Evolutionary conservation across 2,329 filamentous ascomycete species (phyloP).

Genomic region (Aspergillus latus): DNA sequence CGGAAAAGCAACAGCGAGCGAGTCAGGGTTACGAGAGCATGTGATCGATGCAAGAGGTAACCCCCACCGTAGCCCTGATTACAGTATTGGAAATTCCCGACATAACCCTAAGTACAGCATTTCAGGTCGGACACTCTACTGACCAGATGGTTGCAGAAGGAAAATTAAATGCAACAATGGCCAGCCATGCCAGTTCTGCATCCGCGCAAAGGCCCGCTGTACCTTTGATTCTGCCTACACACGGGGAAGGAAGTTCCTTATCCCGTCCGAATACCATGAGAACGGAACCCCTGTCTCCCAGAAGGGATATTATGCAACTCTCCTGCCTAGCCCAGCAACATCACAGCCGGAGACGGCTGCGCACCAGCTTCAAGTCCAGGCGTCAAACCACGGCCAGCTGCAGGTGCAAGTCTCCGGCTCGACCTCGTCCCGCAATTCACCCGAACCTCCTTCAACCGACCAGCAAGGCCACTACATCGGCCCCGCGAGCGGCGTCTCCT

Average conservation of each 20-base stretch:
- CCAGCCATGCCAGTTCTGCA: conserved; percentile 46
- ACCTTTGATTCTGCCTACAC: conserved; percentile 18
- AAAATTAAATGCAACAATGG: conserved; percentile 59
- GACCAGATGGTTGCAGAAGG: conserved; percentile 31
- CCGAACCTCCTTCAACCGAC: conserved; percentile 19
- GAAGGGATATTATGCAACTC: background rate
- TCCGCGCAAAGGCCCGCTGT: conserved; percentile 15
- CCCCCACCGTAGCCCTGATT: background rate
- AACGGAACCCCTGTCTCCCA: no score
- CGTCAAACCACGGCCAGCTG: no score
- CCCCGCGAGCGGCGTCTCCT: conserved; percentile 24
- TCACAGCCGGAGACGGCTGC: background rate
- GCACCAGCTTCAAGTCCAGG: no score
- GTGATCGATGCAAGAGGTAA: conserved; percentile 31
- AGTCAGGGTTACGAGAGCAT: conserved; percentile 44
- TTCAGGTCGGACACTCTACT: background rate
- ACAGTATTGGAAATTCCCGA: background rate
- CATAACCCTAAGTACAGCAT: no score
- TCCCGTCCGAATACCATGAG: background rate
- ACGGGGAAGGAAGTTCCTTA: conserved; percentile 12
- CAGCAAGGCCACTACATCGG: conserved; percentile 25
- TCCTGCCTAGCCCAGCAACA: conserved; percentile 3
- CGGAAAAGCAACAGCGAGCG: conserved; percentile 5
- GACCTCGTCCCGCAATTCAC: conserved; percentile 2
- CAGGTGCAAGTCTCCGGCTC: no score